Evolutionary conservation across 805 yeast species (phyloP).

Genomic region (Yarrowia osloensis): DNA sequence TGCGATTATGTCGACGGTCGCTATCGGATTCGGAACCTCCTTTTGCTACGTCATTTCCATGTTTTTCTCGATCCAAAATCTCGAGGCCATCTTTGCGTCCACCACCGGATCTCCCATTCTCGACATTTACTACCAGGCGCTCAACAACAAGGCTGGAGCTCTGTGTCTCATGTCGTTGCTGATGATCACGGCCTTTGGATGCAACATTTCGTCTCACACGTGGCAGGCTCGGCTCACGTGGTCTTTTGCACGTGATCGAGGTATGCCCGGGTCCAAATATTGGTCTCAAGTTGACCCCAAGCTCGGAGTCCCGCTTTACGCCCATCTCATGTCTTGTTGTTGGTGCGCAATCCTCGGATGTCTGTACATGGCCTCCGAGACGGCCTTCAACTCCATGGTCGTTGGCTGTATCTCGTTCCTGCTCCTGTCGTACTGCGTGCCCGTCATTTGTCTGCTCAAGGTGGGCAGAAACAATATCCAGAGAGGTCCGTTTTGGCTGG

Average conservation of each 20-base stretch:
- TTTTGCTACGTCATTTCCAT: conserved; percentile 41
- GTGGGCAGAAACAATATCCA: conserved; percentile 54
- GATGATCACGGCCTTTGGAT: conserved; percentile 56
- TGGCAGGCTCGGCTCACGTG: conserved; percentile 70
- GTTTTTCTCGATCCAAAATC: conserved; percentile 58
- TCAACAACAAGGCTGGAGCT: conserved; percentile 57
- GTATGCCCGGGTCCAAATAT: conserved; percentile 56
- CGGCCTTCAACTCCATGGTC: conserved; percentile 67
- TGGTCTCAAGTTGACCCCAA: conserved; percentile 52
- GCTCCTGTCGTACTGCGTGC: conserved; percentile 59
- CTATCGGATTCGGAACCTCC: conserved; percentile 63
- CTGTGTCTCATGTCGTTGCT: conserved; percentile 50
- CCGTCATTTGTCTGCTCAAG: conserved; percentile 51
- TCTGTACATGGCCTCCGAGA: conserved; percentile 63
- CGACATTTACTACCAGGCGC: conserved; percentile 63
- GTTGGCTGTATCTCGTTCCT: conserved; percentile 62
- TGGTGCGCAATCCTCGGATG: conserved; percentile 60
- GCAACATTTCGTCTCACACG: conserved; percentile 62
- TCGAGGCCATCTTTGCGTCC: conserved; percentile 51
- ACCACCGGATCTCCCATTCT: conserved; percentile 60
- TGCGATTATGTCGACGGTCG: conserved; percentile 62
- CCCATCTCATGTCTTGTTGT: conserved; percentile 56
- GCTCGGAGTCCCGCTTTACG: conserved; percentile 59
- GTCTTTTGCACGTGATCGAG: conserved; percentile 69
- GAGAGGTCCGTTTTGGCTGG: conserved; percentile 35